These are phyloP conservation scores for Eucalyptus curtisii DNA, from an alignment of 345 rosid species.

Conservation along the genomic window DNA sequence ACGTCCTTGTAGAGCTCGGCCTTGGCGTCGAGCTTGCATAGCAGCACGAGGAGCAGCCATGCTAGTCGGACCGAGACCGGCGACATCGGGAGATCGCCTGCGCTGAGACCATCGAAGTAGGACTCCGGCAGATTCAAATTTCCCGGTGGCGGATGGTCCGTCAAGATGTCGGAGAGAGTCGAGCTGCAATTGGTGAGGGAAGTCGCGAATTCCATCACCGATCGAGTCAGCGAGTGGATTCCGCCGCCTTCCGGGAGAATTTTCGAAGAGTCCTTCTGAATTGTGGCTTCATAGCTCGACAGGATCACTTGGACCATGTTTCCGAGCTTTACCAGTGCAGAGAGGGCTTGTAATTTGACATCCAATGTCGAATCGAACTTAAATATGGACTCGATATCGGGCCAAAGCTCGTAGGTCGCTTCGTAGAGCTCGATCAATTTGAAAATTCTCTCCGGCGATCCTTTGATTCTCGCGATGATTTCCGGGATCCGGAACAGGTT, in stretches of 20 bases:
- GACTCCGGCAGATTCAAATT: neutral
- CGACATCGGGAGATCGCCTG: neutral
- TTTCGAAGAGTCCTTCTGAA: conserved; percentile 7
- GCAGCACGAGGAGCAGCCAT: conserved; percentile 4
- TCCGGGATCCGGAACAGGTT: conserved; percentile 18
- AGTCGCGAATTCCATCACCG: conserved; percentile 1
- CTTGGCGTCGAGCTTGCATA: conserved; percentile 13
- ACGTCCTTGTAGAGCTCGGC: conserved; percentile 7
- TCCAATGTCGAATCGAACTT: neutral
- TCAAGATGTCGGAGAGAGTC: conserved; percentile 6
- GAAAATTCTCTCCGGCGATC: conserved; percentile 5
- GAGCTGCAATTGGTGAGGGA: neutral
- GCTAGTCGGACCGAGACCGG: conserved; percentile 8
- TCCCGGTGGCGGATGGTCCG: conserved; percentile 1
- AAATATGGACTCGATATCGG: conserved; percentile 8
- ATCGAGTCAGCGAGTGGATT: conserved; percentile 4
- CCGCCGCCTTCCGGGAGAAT: conserved; percentile 1
- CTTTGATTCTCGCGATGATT: conserved; percentile 10
- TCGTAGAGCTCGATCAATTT: conserved; percentile 9
- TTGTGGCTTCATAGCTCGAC: conserved; percentile 1
- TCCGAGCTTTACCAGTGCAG: conserved; percentile 5
- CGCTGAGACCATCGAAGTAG: neutral
- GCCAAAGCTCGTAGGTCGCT: conserved; percentile 7
- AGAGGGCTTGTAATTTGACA: conserved; percentile 9
- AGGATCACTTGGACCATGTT: neutral